Conservation (phyloP, 441 rosid genomes). For the Brassica hybrid region DNA sequence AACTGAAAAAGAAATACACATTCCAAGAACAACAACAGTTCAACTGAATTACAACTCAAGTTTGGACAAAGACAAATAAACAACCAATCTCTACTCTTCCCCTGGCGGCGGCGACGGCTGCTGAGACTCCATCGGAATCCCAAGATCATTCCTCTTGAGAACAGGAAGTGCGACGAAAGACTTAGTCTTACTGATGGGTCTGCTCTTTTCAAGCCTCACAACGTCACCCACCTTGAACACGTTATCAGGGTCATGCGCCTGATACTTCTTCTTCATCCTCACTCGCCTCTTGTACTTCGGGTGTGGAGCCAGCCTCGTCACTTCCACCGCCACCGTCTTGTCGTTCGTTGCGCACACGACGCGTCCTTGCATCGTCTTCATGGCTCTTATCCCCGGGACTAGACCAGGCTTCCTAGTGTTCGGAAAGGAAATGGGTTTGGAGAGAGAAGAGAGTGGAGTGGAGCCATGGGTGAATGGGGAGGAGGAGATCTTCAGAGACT, state of each 20-base stretch:
- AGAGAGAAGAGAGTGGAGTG: conserved; percentile 47
- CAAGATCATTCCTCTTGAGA: conserved; percentile 48
- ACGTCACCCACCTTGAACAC: conserved; percentile 75
- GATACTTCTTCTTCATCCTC: conserved; percentile 88
- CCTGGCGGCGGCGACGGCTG: conserved; percentile 30
- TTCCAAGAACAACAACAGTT: background rate
- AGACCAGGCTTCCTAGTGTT: background rate
- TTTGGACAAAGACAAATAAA: background rate
- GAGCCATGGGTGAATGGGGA: conserved; percentile 57
- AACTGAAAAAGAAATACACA: background rate
- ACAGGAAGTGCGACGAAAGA: conserved; percentile 44
- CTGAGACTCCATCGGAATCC: conserved; percentile 71
- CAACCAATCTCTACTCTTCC: conserved; percentile 3
- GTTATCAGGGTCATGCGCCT: conserved; percentile 89
- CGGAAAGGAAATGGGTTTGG: conserved; percentile 40
- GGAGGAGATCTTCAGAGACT: conserved; percentile 58
- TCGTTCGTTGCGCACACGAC: conserved; percentile 81
- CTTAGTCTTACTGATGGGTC: conserved; percentile 83
- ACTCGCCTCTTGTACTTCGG: conserved; percentile 89
- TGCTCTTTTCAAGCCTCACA: conserved; percentile 67
- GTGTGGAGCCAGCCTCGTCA: conserved; percentile 64
- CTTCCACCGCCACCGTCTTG: conserved; percentile 79
- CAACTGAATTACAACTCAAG: background rate
- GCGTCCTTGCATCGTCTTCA: conserved; percentile 76
- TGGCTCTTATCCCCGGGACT: conserved; percentile 44